A percentile compares a stretch with the other conserved stretches of the same genome.
These are phyloP conservation scores for Limtongia smithiae DNA, from an alignment of 805 yeast species.

Conservation along the genomic window DNA sequence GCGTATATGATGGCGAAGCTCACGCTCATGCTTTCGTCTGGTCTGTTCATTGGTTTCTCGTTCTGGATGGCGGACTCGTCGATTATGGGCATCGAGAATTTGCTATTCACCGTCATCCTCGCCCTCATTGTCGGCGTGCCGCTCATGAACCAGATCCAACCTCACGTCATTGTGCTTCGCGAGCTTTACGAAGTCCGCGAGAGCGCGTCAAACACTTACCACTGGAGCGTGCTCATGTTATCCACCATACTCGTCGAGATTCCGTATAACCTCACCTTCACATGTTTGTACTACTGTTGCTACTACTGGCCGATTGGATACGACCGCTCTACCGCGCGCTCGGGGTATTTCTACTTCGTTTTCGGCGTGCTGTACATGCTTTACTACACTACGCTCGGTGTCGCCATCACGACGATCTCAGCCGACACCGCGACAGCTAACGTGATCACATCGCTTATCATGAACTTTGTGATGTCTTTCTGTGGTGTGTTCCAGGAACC, in stretches of 20 bases:
- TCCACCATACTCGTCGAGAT: conserved; percentile 55
- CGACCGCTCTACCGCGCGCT: conserved; percentile 43
- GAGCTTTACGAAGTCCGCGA: conserved; percentile 69
- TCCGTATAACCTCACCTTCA: conserved; percentile 52
- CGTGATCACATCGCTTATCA: conserved; percentile 53
- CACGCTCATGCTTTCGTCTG: conserved; percentile 47
- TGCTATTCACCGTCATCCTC: conserved; percentile 55
- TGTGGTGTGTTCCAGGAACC: conserved; percentile 68
- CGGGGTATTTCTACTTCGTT: conserved; percentile 47
- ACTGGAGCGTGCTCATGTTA: conserved; percentile 59
- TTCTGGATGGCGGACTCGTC: conserved; percentile 56
- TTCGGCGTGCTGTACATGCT: conserved; percentile 50
- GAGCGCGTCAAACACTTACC: conserved; percentile 65
- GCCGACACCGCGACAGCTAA: conserved; percentile 70
- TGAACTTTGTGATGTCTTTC: conserved; percentile 58
- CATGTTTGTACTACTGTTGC: conserved; percentile 53
- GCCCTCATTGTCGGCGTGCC: conserved; percentile 58
- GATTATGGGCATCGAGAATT: conserved; percentile 54
- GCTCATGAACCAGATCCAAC: conserved; percentile 59
- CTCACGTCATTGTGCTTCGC: conserved; percentile 53
- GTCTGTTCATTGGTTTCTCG: conserved; percentile 68
- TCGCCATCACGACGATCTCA: conserved; percentile 53
- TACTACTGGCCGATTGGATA: conserved; percentile 50
- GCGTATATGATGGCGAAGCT: conserved; percentile 60
- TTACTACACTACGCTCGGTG: conserved; percentile 51